These are phyloP conservation scores for Pythium sp. DNA, from an alignment of 352 stramenopile genomes.

Conservation along the genomic window DNA sequence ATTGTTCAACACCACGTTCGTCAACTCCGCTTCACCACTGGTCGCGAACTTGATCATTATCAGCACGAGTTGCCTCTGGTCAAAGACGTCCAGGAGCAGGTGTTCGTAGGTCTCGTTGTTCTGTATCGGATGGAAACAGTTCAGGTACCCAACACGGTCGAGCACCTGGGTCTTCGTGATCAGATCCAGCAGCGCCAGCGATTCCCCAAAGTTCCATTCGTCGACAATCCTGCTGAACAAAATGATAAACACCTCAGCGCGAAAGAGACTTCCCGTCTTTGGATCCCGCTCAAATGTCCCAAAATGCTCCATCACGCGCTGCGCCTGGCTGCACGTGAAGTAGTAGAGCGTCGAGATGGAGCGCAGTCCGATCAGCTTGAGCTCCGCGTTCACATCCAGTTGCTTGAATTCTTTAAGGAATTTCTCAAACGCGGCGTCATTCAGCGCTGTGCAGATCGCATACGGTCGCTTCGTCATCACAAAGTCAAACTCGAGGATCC, in stretches of 20 bases:
- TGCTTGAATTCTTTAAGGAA: conserved; percentile 81
- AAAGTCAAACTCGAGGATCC: conserved; percentile 75
- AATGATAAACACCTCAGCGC: conserved; percentile 72
- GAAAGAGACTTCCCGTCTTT: conserved; percentile 46
- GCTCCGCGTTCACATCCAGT: conserved; percentile 50
- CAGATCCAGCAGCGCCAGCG: conserved; percentile 62
- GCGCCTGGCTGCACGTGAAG: conserved; percentile 62
- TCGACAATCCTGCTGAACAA: conserved; percentile 65
- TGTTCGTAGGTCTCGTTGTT: conserved; percentile 49
- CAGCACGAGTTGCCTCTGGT: conserved; percentile 59
- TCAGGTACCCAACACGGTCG: conserved; percentile 56
- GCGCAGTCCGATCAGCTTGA: conserved; percentile 66
- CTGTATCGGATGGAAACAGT: conserved; percentile 65
- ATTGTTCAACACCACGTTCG: conserved; percentile 43
- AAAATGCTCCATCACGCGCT: conserved; percentile 80
- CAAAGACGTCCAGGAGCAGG: conserved; percentile 42
- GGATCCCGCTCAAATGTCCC: conserved; percentile 65
- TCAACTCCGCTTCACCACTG: conserved; percentile 45
- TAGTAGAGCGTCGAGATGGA: conserved; percentile 72
- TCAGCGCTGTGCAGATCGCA: conserved; percentile 53
- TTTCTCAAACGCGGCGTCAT: conserved; percentile 64
- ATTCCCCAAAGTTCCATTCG: conserved; percentile 65
- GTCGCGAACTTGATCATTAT: conserved; percentile 46
- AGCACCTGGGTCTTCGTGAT: conserved; percentile 63
- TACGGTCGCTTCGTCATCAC: conserved; percentile 58